Base-by-base conservation (phyloP, 2,329 filamentous ascomycete genomes). In the Spiromastix sp. region DNA sequence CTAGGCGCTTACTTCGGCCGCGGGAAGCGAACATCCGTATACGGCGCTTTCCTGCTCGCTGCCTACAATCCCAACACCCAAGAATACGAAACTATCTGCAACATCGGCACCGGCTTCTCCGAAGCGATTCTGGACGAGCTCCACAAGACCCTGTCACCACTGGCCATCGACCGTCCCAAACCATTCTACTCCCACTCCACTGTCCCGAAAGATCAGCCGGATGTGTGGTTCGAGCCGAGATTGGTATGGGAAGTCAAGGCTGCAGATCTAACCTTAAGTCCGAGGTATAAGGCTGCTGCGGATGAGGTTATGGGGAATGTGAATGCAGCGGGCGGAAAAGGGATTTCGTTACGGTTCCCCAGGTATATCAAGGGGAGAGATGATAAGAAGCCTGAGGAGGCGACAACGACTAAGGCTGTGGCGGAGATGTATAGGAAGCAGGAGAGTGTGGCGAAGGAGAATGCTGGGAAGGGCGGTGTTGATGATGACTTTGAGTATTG, bases 401-500 rank as follows among this genome's bases (percentile, higher is more conserved):
- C 91, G 10, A 95, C 86, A 25, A 81, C 72, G 21, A 85, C 79
- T 42, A 70, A 79, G 33, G 84, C 91, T 62, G 83, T 98, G 32
- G 87, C 86, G 0, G 91, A 96, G 60, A 94, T 98, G 89, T 98
- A 96, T 64, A 72, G 79, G 46, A 87, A 84, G 63, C 91, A 98
- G 66, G 89, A 96, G 67, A 84, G 81, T 48, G 85, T 94, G 33
- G 66, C 75, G 9, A 93, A 91, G 69, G 85, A 68, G 42, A 86
- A 84, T 64, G 78, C 81, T 0, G 80, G 84, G 38, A 93, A 93
- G 66, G 83, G 81, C 0, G 84, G 85, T 3, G 71, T 79, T 31
- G 87, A 87, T 37, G 91, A 98, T 67, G 87, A 96, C 59, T 98
- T 95, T 63, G 91, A 98, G 68, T 98, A 98, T 63, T 98, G 61